Evolutionary conservation across 1,284 basidiomycete genomes (phyloP).

Genomic region (Ceraceosorus guamensis): DNA sequence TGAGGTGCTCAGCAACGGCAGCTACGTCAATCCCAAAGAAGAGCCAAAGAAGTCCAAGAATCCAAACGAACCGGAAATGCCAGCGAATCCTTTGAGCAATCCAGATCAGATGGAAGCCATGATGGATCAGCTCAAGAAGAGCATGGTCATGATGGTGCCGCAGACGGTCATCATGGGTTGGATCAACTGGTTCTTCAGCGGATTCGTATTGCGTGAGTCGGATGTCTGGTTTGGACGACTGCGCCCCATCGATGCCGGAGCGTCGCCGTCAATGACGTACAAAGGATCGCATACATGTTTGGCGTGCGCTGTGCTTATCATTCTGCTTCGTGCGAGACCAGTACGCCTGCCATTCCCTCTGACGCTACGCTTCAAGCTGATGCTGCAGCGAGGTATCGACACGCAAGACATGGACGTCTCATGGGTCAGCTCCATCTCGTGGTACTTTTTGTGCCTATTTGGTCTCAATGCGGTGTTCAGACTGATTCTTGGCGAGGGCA

Average conservation of each 20-base stretch:
- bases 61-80: slow-evolving; percentile 11
- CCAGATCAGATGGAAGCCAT: slow-evolving; percentile 90
- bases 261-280: no score
- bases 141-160: slow-evolving; percentile 64
- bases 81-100: slow-evolving; percentile 63
- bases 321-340: slow-evolving; percentile 4
- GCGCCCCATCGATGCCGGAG: no score
- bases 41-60: slow-evolving; percentile 2
- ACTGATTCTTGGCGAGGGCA: slow-evolving; percentile 82
- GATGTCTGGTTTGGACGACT: not conserved
- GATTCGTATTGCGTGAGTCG: slow-evolving; percentile 86
- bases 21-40: slow-evolving; percentile 33
- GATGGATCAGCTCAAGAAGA: slow-evolving; percentile 99
- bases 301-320: not conserved
- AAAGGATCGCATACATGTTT: no score
- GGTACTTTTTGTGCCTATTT: slow-evolving; percentile 99
- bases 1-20: slow-evolving; percentile 31
- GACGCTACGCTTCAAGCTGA: slow-evolving; percentile 95
- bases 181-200: slow-evolving; percentile 99
- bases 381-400: slow-evolving; percentile 92
- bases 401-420: slow-evolving; percentile 94
- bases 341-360: slow-evolving; percentile 93
- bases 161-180: slow-evolving; percentile 97
- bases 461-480: slow-evolving; percentile 92
- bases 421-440: slow-evolving; percentile 97